Percentiles rank a stretch among this genome's conserved stretches.
Conservation (phyloP, 1,139 yeast genomes). For the Yarrowia galli region DNA sequence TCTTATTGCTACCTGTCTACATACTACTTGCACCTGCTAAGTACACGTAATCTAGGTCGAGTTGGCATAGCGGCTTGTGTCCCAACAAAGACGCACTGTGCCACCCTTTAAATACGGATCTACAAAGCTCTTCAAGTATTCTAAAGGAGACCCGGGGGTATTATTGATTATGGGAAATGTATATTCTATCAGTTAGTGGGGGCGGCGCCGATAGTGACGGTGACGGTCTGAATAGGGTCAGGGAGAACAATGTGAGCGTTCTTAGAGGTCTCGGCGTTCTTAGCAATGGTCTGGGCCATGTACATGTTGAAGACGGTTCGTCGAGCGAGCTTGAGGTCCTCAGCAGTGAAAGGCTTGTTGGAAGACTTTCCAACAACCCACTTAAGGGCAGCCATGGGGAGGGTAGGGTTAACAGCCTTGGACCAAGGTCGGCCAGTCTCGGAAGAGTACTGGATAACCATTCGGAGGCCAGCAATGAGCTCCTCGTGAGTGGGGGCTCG, state of each 20-base stretch:
- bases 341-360: conserved; percentile 7
- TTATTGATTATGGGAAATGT: not conserved
- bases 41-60: no score
- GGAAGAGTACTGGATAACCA: not conserved
- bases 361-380: not conserved
- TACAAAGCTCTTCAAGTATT: not conserved
- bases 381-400: conserved; percentile 3
- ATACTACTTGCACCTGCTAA: no score
- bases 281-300: conserved; percentile 23
- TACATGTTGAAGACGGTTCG: conserved; percentile 21
- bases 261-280: conserved; percentile 10
- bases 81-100: no score
- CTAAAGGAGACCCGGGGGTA: not conserved
- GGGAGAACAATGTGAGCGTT: conserved; percentile 15
- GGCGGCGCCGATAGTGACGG: conserved; percentile 1
- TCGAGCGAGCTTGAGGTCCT: conserved; percentile 13
- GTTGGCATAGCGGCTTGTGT: no score
- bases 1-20: no score
- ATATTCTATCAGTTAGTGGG: not conserved
- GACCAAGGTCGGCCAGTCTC: conserved; percentile 9
- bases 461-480: not conserved
- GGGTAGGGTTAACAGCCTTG: conserved; percentile 6
- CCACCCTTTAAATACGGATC: no score
- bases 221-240: conserved; percentile 5
- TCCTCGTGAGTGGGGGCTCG: conserved; percentile 7